phyloP scores from a whole-genome alignment of 805 yeast species.

The Saccharomycopsis sp. region DNA sequence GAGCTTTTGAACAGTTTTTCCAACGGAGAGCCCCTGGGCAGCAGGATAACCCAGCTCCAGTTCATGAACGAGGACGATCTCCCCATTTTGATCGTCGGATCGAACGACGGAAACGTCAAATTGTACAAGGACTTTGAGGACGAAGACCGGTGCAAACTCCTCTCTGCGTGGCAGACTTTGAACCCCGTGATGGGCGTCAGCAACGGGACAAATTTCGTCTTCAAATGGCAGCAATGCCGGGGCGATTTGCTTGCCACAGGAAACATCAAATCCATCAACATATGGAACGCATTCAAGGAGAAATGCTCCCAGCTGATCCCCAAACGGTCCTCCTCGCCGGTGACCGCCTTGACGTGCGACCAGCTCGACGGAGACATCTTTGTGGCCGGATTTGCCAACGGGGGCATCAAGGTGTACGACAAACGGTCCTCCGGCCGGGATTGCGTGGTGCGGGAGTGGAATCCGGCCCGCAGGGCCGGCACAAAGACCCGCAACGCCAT shows the following conservation, averaged over 20 bases:
- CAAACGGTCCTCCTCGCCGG: slow-evolving; percentile 82
- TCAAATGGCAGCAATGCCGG: slow-evolving; percentile 96
- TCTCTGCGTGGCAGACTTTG: slow-evolving; percentile 89
- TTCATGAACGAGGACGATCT: slow-evolving; percentile 88
- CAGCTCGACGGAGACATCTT: slow-evolving; percentile 79
- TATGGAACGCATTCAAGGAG: slow-evolving; percentile 98
- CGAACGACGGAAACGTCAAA: slow-evolving; percentile 91
- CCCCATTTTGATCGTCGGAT: slow-evolving; percentile 78
- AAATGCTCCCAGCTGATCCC: slow-evolving; percentile 82
- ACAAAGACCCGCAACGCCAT: slow-evolving; percentile 48
- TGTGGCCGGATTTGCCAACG: slow-evolving; percentile 75
- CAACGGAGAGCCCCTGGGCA: slow-evolving; percentile 81
- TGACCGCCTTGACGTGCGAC: slow-evolving; percentile 86
- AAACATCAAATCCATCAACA: slow-evolving; percentile 81
- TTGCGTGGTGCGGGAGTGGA: slow-evolving; percentile 80
- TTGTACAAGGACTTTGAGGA: slow-evolving; percentile 73
- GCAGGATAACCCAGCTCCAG: slow-evolving; percentile 79
- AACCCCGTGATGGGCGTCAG: slow-evolving; percentile 79
- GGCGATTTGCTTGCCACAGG: slow-evolving; percentile 91
- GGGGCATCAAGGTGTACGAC: slow-evolving; percentile 83
- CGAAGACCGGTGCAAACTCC: slow-evolving; percentile 46
- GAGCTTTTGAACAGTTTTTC: slow-evolving; percentile 61
- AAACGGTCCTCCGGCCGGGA: slow-evolving; percentile 78
- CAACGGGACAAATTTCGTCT: slow-evolving; percentile 71
- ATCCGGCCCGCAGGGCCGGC: slow-evolving; percentile 22